These are phyloP conservation scores for Volvox carteri DNA, from an alignment of 163 green algal species.

Conservation along the genomic window DNA sequence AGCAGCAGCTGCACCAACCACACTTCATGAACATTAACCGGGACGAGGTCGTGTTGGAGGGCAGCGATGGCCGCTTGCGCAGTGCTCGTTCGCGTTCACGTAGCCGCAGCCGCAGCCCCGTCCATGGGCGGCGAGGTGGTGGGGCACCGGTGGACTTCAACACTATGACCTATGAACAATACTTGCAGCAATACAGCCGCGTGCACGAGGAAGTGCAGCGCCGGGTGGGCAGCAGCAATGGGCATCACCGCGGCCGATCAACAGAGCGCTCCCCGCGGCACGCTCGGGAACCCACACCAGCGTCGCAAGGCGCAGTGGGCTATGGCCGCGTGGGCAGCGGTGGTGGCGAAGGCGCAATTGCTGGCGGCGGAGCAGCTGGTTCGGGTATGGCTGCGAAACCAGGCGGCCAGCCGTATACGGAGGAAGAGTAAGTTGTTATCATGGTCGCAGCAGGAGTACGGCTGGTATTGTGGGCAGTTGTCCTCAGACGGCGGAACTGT, in stretches of 20 bases:
- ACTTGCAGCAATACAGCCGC: slow-evolving; percentile 44
- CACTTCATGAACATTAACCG: slow-evolving; percentile 42
- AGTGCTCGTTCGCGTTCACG: slow-evolving; percentile 18
- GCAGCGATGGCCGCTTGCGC: slow-evolving; percentile 44
- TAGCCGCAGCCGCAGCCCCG: slow-evolving; percentile 46
- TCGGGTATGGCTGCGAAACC: slow-evolving; percentile 55
- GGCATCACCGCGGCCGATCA: slow-evolving; percentile 14
- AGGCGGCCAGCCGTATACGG: slow-evolving; percentile 60
- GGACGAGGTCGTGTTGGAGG: slow-evolving; percentile 44
- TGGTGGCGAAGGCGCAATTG: slow-evolving; percentile 40
- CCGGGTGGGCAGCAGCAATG: not conserved
- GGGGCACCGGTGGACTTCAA: slow-evolving; percentile 33
- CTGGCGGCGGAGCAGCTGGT: slow-evolving; percentile 40
- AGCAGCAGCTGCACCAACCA: slow-evolving; percentile 18
- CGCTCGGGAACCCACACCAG: slow-evolving; percentile 37
- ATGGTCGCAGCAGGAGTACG: slow-evolving; percentile 11
- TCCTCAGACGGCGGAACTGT: not conserved
- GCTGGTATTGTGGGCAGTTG: slow-evolving; percentile 25
- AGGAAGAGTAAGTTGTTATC: slow-evolving; percentile 66
- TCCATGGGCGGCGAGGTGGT: not conserved
- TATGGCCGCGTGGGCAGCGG: slow-evolving; percentile 32
- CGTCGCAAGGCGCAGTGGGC: not conserved
- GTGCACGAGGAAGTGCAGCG: slow-evolving; percentile 43
- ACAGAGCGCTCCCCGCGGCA: slow-evolving; percentile 24
- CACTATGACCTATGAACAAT: slow-evolving; percentile 53